Conservation (phyloP, 495 filamentous ascomycete species). For the Lophiotrema nucula region DNA sequence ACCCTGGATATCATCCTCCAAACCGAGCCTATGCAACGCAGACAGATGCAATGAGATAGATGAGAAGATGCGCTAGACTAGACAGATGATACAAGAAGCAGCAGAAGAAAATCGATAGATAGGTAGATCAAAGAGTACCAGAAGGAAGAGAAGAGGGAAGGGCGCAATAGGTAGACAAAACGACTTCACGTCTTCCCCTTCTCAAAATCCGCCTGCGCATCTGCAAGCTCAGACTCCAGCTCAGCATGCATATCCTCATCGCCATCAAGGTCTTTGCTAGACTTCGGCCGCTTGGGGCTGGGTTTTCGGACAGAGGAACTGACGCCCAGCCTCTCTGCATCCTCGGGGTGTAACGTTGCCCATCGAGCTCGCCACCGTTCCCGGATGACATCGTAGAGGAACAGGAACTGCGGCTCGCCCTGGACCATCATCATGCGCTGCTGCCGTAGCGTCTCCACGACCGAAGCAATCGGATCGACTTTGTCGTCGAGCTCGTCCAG, state of each 20-base stretch:
- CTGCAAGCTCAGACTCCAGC: constrained; percentile 20
- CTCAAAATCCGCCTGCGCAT: constrained; percentile 18
- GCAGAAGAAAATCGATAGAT: too few species aligned
- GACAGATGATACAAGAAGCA: too few species aligned
- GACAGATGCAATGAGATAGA: too few species aligned
- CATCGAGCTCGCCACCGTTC: constrained; percentile 57
- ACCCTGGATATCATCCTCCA: too few species aligned
- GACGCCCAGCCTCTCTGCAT: constrained; percentile 20
- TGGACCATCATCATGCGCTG: constrained; percentile 98
- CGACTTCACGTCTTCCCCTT: constrained; percentile 16
- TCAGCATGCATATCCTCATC: constrained; percentile 25
- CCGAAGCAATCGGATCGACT: constrained; percentile 65
- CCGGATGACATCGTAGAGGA: constrained; percentile 84
- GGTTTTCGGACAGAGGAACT: neutral
- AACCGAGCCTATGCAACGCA: too few species aligned
- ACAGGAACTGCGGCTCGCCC: constrained; percentile 77
- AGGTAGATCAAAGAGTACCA: too few species aligned
- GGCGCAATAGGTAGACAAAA: neutral
- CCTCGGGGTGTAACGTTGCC: constrained; percentile 17
- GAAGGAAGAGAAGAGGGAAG: too few species aligned
- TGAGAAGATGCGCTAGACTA: too few species aligned
- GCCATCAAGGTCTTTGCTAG: constrained; percentile 3
- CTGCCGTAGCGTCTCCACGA: constrained; percentile 77
- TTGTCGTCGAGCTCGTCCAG: constrained; percentile 50
- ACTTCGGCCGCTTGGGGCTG: constrained; percentile 11